Evolutionary conservation across 202 grass and related monocot species (phyloP).

Genomic region (Carex sylvatica): DNA sequence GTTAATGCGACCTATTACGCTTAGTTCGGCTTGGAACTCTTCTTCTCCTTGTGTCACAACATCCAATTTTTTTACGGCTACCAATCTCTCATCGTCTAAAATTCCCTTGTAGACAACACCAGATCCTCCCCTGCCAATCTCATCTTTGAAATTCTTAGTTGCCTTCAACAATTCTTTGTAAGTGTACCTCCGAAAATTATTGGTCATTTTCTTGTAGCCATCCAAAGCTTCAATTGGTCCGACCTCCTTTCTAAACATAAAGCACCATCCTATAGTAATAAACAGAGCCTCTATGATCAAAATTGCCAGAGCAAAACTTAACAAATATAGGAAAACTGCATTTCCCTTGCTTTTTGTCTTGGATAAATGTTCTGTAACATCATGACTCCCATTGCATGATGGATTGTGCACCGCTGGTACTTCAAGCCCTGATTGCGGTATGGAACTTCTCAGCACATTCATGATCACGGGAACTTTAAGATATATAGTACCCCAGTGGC

Average conservation of each 20-base stretch:
- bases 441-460: neutral
- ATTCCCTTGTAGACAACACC: slow-evolving; percentile 46
- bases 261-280: slow-evolving; percentile 51
- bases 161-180: slow-evolving; percentile 51
- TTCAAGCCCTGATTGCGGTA: slow-evolving; percentile 34
- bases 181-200: slow-evolving; percentile 46
- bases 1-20: slow-evolving; percentile 44
- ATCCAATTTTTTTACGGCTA: slow-evolving; percentile 48
- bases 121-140: slow-evolving; percentile 46
- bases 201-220: slow-evolving; percentile 48
- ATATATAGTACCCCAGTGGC: slow-evolving; percentile 27
- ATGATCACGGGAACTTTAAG: slow-evolving; percentile 34
- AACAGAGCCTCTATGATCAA: slow-evolving; percentile 48
- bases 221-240: slow-evolving; percentile 38
- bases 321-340: slow-evolving; percentile 43
- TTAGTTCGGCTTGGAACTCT: slow-evolving; percentile 48
- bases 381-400: neutral
- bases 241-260: slow-evolving; percentile 38
- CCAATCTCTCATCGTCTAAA: slow-evolving; percentile 32
- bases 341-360: neutral
- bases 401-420: neutral
- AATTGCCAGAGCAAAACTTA: slow-evolving; percentile 38
- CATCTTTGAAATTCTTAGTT: slow-evolving; percentile 46
- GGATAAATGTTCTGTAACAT: neutral
- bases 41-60: slow-evolving; percentile 40